A percentile compares a stretch with the other conserved stretches of the same genome.
Evolutionary conservation across 2,329 filamentous ascomycete species (phyloP).

Genomic region (Rachicladosporium sp.): DNA sequence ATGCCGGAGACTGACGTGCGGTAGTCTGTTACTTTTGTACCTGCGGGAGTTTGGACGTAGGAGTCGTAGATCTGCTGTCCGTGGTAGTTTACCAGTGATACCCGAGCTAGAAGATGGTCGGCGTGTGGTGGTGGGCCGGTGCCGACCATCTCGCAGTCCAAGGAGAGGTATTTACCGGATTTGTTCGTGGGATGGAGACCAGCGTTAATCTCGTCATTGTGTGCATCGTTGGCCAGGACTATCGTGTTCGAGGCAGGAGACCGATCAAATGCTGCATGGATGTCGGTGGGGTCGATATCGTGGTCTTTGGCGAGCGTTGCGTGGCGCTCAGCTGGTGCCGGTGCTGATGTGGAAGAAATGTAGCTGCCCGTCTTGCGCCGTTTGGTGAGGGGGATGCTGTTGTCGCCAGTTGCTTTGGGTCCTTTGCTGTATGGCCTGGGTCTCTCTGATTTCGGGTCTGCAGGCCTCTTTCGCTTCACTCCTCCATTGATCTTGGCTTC

Average conservation of each 20-base stretch:
- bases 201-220: slow-evolving; percentile 32
- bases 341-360: slow-evolving; percentile 16
- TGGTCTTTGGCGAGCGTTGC: slow-evolving; percentile 27
- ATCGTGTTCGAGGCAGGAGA: slow-evolving; percentile 43
- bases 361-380: slow-evolving; percentile 41
- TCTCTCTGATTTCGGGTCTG: slow-evolving; percentile 10
- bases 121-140: slow-evolving; percentile 53
- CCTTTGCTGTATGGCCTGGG: slow-evolving; percentile 7
- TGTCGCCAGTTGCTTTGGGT: slow-evolving; percentile 9
- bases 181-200: slow-evolving; percentile 43
- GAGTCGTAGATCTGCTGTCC: slow-evolving; percentile 89
- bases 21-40: slow-evolving; percentile 76
- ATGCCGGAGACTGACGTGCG: slow-evolving; percentile 79
- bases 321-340: slow-evolving; percentile 37
- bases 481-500: slow-evolving; percentile 19
- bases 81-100: slow-evolving; percentile 87
- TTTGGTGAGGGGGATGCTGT: neutral
- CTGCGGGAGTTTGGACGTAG: slow-evolving; percentile 55
- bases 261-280: slow-evolving; percentile 50
- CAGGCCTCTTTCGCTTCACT: slow-evolving; percentile 23
- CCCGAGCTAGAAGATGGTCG: slow-evolving; percentile 68
- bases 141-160: slow-evolving; percentile 98
- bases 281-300: slow-evolving; percentile 45
- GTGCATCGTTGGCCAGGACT: slow-evolving; percentile 34
- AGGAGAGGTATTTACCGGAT: slow-evolving; percentile 77